Evolutionary conservation across 2,329 filamentous ascomycete genomes (phyloP).

Genomic region (Ophioceras dolichostomum): DNA sequence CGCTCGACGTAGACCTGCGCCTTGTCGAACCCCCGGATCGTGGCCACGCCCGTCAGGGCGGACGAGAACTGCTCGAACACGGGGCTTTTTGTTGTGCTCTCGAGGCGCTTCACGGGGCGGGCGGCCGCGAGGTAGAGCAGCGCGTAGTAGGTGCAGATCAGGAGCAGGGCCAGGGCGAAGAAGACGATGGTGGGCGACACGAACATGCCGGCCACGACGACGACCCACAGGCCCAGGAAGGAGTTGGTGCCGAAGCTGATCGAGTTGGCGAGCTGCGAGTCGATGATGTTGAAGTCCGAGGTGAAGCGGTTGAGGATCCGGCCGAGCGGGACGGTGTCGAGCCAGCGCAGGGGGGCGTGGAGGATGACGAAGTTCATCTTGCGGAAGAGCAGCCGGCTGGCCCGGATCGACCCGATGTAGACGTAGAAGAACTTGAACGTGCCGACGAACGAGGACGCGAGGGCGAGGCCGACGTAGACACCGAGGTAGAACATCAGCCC

Average conservation of each 20-base stretch:
- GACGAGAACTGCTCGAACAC: slow-evolving; percentile 72
- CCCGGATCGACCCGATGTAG: slow-evolving; percentile 52
- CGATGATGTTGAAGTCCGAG: slow-evolving; percentile 62
- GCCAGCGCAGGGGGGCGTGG: slow-evolving; percentile 62
- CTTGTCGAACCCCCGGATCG: slow-evolving; percentile 67
- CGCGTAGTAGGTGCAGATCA: slow-evolving; percentile 45
- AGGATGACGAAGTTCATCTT: slow-evolving; percentile 55
- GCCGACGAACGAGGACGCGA: slow-evolving; percentile 43
- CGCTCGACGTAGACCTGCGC: slow-evolving; percentile 50
- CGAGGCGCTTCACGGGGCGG: slow-evolving; percentile 63
- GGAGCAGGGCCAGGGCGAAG: slow-evolving; percentile 44
- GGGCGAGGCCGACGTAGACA: slow-evolving; percentile 52
- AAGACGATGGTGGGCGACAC: slow-evolving; percentile 57
- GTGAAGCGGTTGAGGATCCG: slow-evolving; percentile 70
- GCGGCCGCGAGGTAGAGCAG: slow-evolving; percentile 56
- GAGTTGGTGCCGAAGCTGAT: slow-evolving; percentile 47
- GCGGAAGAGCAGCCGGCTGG: slow-evolving; percentile 57
- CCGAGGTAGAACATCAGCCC: slow-evolving; percentile 51
- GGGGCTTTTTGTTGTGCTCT: slow-evolving; percentile 65
- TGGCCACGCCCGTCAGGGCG: slow-evolving; percentile 58
- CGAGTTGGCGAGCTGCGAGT: slow-evolving; percentile 53
- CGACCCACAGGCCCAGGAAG: slow-evolving; percentile 49
- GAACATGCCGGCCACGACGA: slow-evolving; percentile 54
- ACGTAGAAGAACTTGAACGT: slow-evolving; percentile 51
- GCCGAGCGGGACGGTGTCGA: slow-evolving; percentile 69